These are phyloP conservation scores for Entrophospora sp. DNA, from an alignment of 192 early-diverging fungal genomes.

Conservation along the genomic window DNA sequence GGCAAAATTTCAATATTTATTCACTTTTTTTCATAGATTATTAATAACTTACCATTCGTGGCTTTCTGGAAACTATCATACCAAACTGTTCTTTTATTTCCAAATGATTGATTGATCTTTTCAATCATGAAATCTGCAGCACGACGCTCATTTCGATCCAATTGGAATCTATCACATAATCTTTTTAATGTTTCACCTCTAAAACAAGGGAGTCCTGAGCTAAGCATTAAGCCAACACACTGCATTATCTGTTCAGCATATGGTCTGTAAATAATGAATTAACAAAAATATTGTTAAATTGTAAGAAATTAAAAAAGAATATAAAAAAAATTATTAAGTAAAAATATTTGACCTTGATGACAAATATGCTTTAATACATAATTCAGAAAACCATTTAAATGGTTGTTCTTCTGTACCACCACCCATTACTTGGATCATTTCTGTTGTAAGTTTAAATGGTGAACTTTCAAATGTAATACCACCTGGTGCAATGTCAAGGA, in stretches of 20 bases:
- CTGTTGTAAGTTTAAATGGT: conserved; percentile 96
- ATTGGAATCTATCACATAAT: conserved; percentile 79
- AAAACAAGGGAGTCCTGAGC: conserved; percentile 96
- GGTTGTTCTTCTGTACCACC: conserved; percentile 69
- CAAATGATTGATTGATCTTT: conserved; percentile 81
- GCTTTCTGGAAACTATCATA: conserved; percentile 80
- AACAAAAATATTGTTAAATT: background rate
- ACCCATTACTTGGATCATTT: conserved; percentile 97
- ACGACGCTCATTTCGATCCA: conserved; percentile 77
- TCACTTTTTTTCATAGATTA: too few relatives aligned
- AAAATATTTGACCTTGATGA: conserved; percentile 46
- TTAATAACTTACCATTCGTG: conserved; percentile 53
- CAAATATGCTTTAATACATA: conserved; percentile 85
- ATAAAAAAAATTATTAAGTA: background rate
- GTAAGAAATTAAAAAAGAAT: conserved; percentile 5
- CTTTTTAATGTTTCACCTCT: conserved; percentile 89
- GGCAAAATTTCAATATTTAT: too few relatives aligned
- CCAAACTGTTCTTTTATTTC: conserved; percentile 81
- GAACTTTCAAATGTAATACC: conserved; percentile 92
- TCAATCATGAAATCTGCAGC: conserved; percentile 95
- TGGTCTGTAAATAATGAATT: conserved; percentile 41
- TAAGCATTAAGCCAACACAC: conserved; percentile 85
- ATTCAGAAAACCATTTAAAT: conserved; percentile 83
- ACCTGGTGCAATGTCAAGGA: conserved; percentile 97
- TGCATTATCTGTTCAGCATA: conserved; percentile 88